phyloP scores from a whole-genome alignment of 2,329 filamentous ascomycete species.

The Achaetomium macrosporum region DNA sequence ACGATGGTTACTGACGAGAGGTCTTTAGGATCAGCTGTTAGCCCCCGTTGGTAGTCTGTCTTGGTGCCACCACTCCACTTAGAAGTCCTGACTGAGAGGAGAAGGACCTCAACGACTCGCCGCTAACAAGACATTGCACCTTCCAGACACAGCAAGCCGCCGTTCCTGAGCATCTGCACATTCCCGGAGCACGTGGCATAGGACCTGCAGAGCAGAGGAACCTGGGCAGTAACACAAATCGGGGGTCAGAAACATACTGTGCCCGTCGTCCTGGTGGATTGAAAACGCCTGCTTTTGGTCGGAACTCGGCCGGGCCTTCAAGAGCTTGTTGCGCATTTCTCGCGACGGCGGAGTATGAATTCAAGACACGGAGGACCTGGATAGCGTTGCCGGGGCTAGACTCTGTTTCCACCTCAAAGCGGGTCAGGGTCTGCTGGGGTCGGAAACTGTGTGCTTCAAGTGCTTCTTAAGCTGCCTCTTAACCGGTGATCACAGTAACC shows the following conservation, averaged over 20 bases:
- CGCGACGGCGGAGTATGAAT: constrained; percentile 1
- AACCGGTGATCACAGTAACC: not conserved
- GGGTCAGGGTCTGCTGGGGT: constrained; percentile 13
- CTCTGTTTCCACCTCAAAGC: constrained; percentile 15
- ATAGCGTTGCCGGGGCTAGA: constrained; percentile 2
- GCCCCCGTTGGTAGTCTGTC: not conserved
- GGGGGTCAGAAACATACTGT: constrained; percentile 20
- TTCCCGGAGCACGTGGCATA: constrained; percentile 9
- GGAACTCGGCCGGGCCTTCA: constrained; percentile 25
- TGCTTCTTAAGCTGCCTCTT: constrained; percentile 2
- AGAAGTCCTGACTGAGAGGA: not conserved
- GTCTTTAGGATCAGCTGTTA: constrained; percentile 10
- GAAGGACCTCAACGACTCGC: not conserved
- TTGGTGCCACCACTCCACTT: not conserved
- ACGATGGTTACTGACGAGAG: constrained; percentile 7
- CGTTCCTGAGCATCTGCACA: constrained; percentile 6
- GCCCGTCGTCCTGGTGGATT: constrained; percentile 25
- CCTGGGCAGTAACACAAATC: not conserved
- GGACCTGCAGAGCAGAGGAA: not conserved
- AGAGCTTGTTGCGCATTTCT: constrained; percentile 28
- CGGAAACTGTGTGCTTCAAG: constrained; percentile 6
- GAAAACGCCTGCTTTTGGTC: constrained; percentile 21
- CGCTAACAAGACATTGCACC: constrained; percentile 5
- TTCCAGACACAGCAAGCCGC: constrained; percentile 6
- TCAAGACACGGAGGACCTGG: constrained; percentile 8